Base-by-base conservation (phyloP, 75 land plant genomes). In the Cryptomeria japonica region DNA sequence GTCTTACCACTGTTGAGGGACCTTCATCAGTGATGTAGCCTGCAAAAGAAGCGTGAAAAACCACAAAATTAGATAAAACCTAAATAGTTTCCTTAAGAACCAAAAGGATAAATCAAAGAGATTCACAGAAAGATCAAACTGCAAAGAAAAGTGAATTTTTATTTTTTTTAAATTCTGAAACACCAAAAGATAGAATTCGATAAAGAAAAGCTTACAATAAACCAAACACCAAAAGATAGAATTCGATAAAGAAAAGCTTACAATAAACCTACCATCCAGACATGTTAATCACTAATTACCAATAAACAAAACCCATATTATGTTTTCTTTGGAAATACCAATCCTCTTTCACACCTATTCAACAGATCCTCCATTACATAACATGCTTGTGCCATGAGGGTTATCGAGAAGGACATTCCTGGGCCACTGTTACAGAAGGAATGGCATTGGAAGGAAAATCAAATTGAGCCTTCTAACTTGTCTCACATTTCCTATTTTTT, bases 1-100 rank as follows among this genome's bases (percentile, higher is more conserved):
- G 7, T 80, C 83, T 80, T 44, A 80, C 83, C 83, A 80, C n/a
- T 9, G 46, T 80, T 80, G 47, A 10, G 11, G 83, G 83, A 3
- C 47, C 49, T 44, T 80, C 83, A 44, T 80, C 83, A 80, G 42
- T 28, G 46, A 80, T 28, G 28, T 80, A 80, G 13, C 49, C 83
- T 80, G 83, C 83, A 80, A 80, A 11, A 80, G 46, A 80, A 41
- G 46, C 47, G 28, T 7, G 36, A 11, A 31, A 72, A 72, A 25
- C 49, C 28, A 41, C 83, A 80, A 44, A 58, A 44, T 80, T 80
- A 80, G 25, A 80, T 41, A 80, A 80, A 28, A 42, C 44, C 47
- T 44, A 80, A 42, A 80, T 80, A 39, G 44, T 44, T 42, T 80
- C 83, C 49, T 80, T 80, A 19, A 42, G 11, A 72, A 39, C 28